A percentile compares a stretch with the other conserved stretches of the same genome.
phyloP scores from a whole-genome alignment of 805 yeast species.

The Metschnikowia noctiluminum region DNA sequence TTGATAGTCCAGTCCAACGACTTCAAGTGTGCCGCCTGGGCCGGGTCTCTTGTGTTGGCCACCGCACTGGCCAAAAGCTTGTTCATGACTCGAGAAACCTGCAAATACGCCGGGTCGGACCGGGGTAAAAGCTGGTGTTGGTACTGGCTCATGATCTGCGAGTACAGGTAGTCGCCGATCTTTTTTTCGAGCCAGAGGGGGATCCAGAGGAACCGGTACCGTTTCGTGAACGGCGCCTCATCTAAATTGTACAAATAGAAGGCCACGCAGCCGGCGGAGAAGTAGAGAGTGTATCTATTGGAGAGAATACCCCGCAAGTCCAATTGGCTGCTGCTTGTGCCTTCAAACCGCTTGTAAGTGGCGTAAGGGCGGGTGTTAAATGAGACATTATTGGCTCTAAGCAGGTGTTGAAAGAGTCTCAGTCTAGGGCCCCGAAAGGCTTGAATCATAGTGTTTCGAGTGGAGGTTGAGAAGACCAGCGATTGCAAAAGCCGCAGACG shows the following conservation, averaged over 20 bases:
- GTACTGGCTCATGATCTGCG: constrained; percentile 55
- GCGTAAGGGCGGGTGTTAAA: constrained; percentile 9
- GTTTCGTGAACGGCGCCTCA: constrained; percentile 75
- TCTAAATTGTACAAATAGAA: constrained; percentile 48
- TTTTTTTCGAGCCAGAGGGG: constrained; percentile 60
- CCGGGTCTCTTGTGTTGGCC: constrained; percentile 26
- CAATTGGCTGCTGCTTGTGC: constrained; percentile 1
- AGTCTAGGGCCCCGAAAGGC: too few species aligned
- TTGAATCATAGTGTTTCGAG: too few species aligned
- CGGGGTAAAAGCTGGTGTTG: constrained; percentile 54
- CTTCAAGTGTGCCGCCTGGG: constrained; percentile 35
- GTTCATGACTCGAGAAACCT: constrained; percentile 61
- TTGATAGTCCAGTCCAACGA: constrained; percentile 72
- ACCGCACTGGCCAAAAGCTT: constrained; percentile 60
- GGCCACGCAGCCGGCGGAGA: constrained; percentile 14
- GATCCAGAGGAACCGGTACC: constrained; percentile 69
- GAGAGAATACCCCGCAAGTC: constrained; percentile 18
- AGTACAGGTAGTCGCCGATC: constrained; percentile 64
- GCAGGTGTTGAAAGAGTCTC: too few species aligned
- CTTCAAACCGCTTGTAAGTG: constrained; percentile 19
- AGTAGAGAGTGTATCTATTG: constrained; percentile 34
- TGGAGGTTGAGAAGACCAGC: too few species aligned
- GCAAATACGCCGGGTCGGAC: constrained; percentile 53
- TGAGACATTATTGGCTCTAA: too few species aligned
- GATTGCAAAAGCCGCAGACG: too few species aligned